These are phyloP conservation scores for Conringia planisiliqua DNA, from an alignment of 345 rosid genomes.

Conservation along the genomic window DNA sequence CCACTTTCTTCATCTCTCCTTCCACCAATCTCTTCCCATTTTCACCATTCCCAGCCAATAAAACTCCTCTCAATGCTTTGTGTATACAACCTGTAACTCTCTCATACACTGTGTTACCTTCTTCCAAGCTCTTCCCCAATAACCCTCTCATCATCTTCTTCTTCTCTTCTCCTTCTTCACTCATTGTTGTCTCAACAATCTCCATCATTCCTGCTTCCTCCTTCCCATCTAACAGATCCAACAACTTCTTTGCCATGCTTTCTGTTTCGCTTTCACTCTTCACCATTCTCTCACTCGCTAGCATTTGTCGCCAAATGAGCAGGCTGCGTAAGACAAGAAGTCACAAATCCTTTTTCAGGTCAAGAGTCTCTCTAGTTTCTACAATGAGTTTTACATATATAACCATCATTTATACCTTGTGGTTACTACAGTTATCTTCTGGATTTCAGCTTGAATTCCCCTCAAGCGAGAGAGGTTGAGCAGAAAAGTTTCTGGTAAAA, in stretches of 20 bases:
- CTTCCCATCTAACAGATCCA: slow-evolving; percentile 46
- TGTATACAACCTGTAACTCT: slow-evolving; percentile 67
- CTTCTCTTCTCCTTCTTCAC: slow-evolving; percentile 37
- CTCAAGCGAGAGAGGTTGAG: slow-evolving; percentile 72
- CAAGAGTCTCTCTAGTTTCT: background rate
- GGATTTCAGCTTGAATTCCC: slow-evolving; percentile 68
- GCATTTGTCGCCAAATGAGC: slow-evolving; percentile 74
- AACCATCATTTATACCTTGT: slow-evolving; percentile 47
- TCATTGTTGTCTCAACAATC: slow-evolving; percentile 51
- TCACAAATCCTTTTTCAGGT: background rate
- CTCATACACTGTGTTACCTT: slow-evolving; percentile 70
- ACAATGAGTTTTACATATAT: background rate
- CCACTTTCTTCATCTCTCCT: slow-evolving; percentile 43
- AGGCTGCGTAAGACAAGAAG: slow-evolving; percentile 43
- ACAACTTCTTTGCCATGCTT: slow-evolving; percentile 41
- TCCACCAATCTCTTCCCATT: slow-evolving; percentile 55
- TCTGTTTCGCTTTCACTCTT: slow-evolving; percentile 55
- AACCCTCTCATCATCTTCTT: slow-evolving; percentile 61
- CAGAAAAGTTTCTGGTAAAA: slow-evolving; percentile 65
- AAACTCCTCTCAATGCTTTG: slow-evolving; percentile 58
- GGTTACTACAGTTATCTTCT: slow-evolving; percentile 69
- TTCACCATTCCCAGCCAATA: slow-evolving; percentile 58
- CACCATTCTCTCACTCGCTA: slow-evolving; percentile 52
- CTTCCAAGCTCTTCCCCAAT: slow-evolving; percentile 71
- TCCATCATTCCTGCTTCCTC: slow-evolving; percentile 55